These are phyloP conservation scores for Rhizodiscina lignyota DNA, from an alignment of 495 filamentous ascomycete genomes.

Conservation along the genomic window DNA sequence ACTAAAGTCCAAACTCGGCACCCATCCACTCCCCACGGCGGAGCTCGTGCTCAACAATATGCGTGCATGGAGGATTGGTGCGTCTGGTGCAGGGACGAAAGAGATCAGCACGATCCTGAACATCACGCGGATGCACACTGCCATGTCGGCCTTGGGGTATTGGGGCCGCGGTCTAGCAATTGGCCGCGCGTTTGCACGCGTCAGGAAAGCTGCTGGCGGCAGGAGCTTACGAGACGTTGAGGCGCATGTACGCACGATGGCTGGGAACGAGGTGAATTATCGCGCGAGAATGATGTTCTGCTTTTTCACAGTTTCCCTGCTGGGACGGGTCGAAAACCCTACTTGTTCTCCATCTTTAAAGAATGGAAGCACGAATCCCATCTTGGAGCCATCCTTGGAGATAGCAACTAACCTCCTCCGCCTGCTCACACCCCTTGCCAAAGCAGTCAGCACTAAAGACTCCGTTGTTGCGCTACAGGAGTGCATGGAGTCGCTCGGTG, in stretches of 20 bases:
- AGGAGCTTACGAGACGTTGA: conserved; percentile 34
- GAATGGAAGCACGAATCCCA: not conserved
- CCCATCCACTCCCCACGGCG: conserved; percentile 50
- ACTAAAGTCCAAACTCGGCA: conserved; percentile 56
- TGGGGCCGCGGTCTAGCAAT: conserved; percentile 46
- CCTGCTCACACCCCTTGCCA: conserved; percentile 46
- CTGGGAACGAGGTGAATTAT: conserved; percentile 34
- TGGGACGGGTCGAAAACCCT: conserved; percentile 31
- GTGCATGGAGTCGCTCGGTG: conserved; percentile 56
- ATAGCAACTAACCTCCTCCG: conserved; percentile 31
- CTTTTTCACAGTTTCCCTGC: conserved; percentile 42
- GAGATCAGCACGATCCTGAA: conserved; percentile 52
- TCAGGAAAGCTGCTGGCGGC: conserved; percentile 31
- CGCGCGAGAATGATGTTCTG: conserved; percentile 39
- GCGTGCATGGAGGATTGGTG: conserved; percentile 48
- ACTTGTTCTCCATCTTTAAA: not conserved
- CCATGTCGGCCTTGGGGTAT: conserved; percentile 36
- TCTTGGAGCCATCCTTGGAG: not conserved
- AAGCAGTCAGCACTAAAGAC: conserved; percentile 43
- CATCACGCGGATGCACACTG: conserved; percentile 49
- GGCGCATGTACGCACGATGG: conserved; percentile 44
- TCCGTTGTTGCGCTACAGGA: conserved; percentile 37
- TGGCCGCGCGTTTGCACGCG: conserved; percentile 38
- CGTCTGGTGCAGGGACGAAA: conserved; percentile 43
- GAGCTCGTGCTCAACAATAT: conserved; percentile 45